Conservation (phyloP, 768 basidiomycete genomes). For the Phanerochaete carnosa region DNA sequence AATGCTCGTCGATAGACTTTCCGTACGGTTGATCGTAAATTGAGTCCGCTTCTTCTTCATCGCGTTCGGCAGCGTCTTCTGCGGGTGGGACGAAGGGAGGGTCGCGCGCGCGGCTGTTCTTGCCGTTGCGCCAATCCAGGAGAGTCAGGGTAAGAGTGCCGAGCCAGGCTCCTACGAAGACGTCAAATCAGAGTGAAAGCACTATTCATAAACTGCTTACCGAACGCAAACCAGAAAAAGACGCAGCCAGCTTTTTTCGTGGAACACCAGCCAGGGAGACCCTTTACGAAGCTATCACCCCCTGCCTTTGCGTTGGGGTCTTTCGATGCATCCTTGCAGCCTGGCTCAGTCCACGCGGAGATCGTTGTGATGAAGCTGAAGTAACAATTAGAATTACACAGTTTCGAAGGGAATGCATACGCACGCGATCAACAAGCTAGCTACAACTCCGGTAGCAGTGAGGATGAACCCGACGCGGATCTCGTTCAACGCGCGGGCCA, state of each 20-base stretch:
- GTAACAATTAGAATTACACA: conserved; percentile 13
- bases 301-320: conserved; percentile 68
- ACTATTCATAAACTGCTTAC: conserved; percentile 38
- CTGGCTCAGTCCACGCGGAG: conserved; percentile 84
- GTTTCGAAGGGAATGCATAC: conserved; percentile 29
- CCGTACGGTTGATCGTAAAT: conserved; percentile 46
- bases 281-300: conserved; percentile 64
- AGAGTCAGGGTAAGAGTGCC: conserved; percentile 64
- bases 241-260: conserved; percentile 90
- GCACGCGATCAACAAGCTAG: conserved; percentile 75
- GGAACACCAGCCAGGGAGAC: conserved; percentile 78
- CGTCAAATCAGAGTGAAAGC: not conserved
- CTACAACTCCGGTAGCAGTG: conserved; percentile 60
- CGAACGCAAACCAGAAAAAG: conserved; percentile 85
- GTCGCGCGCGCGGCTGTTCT: conserved; percentile 54
- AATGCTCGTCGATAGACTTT: conserved; percentile 18
- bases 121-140: conserved; percentile 75
- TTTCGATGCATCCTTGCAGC: conserved; percentile 80
- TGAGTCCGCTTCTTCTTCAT: conserved; percentile 47
- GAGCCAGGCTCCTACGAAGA: conserved; percentile 67
- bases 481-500: conserved; percentile 81
- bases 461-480: conserved; percentile 83
- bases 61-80: conserved; percentile 29
- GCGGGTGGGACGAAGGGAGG: conserved; percentile 71
- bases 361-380: conserved; percentile 71